Evolutionary conservation across 371 early-diverging fungal species (phyloP).

Genomic region (Actinomortierella wolfii): DNA sequence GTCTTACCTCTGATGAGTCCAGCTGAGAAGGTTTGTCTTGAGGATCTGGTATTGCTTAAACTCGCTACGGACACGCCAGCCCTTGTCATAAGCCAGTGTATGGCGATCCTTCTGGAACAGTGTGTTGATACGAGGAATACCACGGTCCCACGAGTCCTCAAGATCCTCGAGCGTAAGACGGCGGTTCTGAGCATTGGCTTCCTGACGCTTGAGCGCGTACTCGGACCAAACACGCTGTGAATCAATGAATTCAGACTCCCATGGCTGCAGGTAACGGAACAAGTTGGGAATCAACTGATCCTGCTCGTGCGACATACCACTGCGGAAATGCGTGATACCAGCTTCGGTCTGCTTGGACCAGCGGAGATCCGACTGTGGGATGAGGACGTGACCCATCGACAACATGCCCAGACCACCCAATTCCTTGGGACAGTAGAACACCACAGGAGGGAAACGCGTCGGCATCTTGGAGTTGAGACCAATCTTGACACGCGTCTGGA

Average conservation of each 20-base stretch:
- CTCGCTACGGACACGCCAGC: slow-evolving; percentile 97
- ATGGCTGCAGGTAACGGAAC: slow-evolving; percentile 97
- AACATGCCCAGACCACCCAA: slow-evolving; percentile 99
- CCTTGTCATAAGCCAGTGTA: slow-evolving; percentile 98
- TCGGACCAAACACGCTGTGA: slow-evolving; percentile 99
- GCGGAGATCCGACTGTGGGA: slow-evolving; percentile 95
- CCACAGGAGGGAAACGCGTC: slow-evolving; percentile 92
- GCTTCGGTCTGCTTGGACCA: slow-evolving; percentile 97
- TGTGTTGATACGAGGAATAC: slow-evolving; percentile 99
- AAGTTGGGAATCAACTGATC: slow-evolving; percentile 97
- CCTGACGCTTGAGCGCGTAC: slow-evolving; percentile 96
- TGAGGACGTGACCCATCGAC: slow-evolving; percentile 97
- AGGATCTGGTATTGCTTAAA: slow-evolving; percentile 97
- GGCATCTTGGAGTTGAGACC: slow-evolving; percentile 99
- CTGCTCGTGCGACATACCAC: slow-evolving; percentile 98
- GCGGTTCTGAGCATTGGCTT: slow-evolving; percentile 95
- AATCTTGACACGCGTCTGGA: slow-evolving; percentile 99
- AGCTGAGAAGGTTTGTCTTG: slow-evolving; percentile 96
- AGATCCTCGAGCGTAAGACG: slow-evolving; percentile 95
- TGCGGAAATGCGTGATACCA: slow-evolving; percentile 97
- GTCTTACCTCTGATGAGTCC: slow-evolving; percentile 75
- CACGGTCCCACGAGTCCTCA: slow-evolving; percentile 98
- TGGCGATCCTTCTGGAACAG: slow-evolving; percentile 96
- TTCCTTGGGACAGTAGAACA: slow-evolving; percentile 82
- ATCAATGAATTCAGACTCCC: slow-evolving; percentile 98